Evolutionary conservation across 2,329 filamentous ascomycete genomes (phyloP), one percentile per base, ranked within the genome.

Genomic region (Colletotrichum gigasporum): DNA sequence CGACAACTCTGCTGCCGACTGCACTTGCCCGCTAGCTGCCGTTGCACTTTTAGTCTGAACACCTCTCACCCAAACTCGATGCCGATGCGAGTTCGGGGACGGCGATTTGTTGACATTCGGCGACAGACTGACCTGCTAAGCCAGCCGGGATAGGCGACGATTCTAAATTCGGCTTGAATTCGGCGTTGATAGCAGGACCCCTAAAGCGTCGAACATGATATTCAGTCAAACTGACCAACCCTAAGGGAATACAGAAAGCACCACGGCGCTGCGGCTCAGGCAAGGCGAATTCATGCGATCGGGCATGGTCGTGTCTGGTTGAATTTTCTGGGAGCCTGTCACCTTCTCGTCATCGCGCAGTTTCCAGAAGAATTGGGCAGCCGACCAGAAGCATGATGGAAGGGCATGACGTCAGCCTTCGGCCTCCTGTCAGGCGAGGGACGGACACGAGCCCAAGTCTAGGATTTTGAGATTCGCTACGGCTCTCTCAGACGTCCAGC

Each of bases 361-460:
- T 10, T 56, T 34, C 37, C 47, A 45, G 45, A 59, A 52, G 39
- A 34, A 30, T 52, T 12, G 26, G 41, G 45, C 54, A 53, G 60
- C 60, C 39, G 39, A 32, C 28, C 18, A 16, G 34, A 55, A 52
- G 28, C 18, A 32, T 20, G 3, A 34, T 30, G 44, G 34, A 9
- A 18, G n/a, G 41, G n/a, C 22, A 35, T 64, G 56, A 62, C 56
- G 62, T 64, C 62, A 64, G 56, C 11, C 14, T 14, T n/a, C n/a
- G n/a, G n/a, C n/a, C n/a, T n/a, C n/a, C n/a, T n/a, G 41, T 53
- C 47, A 53, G 55, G n/a, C 28, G 47, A 39, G 47, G 18, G 34
- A 53, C 26, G 9, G 32, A 16, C 41, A 54, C 26, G 20, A 47
- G 45, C 28, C 20, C 30, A 58, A 30, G 8, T 37, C 16, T 42